phyloP scores from a whole-genome alignment of 805 yeast genomes.

The Clavispora santaluciae region DNA sequence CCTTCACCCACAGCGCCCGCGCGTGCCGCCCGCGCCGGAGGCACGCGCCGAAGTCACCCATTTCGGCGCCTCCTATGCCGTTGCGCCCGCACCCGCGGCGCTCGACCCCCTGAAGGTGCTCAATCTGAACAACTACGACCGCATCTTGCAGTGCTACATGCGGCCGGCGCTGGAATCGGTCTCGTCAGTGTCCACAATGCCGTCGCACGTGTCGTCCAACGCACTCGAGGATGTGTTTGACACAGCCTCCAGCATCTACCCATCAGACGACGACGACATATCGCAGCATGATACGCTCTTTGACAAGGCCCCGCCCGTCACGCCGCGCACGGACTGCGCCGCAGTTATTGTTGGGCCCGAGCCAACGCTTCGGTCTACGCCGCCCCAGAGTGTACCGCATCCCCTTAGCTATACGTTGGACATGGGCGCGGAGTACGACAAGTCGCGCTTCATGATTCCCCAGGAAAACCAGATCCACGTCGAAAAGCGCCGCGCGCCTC shows the following conservation, averaged over 20 bases:
- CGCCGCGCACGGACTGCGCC: too few relatives aligned
- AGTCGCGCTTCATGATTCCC: slow-evolving; percentile 16
- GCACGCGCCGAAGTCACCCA: too few relatives aligned
- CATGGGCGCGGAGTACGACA: slow-evolving; percentile 16
- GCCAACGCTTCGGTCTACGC: background rate
- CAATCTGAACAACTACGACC: background rate
- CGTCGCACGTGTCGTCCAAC: background rate
- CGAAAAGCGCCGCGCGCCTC: background rate
- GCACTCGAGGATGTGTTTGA: background rate
- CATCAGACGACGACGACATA: background rate
- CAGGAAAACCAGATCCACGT: slow-evolving; percentile 1
- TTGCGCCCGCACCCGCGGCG: background rate
- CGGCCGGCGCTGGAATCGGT: background rate
- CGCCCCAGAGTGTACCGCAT: background rate
- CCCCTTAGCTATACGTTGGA: slow-evolving; percentile 6
- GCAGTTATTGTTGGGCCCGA: too few relatives aligned
- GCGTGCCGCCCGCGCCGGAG: too few relatives aligned
- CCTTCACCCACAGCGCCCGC: too few relatives aligned
- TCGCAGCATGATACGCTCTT: background rate
- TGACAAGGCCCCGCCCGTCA: too few relatives aligned
- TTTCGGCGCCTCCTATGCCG: background rate
- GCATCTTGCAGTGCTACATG: background rate
- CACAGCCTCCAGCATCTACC: background rate
- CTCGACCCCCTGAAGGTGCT: background rate
- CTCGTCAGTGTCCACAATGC: background rate